phyloP scores from a whole-genome alignment of 129 eudicot species.

The Helianthus annuus region DNA sequence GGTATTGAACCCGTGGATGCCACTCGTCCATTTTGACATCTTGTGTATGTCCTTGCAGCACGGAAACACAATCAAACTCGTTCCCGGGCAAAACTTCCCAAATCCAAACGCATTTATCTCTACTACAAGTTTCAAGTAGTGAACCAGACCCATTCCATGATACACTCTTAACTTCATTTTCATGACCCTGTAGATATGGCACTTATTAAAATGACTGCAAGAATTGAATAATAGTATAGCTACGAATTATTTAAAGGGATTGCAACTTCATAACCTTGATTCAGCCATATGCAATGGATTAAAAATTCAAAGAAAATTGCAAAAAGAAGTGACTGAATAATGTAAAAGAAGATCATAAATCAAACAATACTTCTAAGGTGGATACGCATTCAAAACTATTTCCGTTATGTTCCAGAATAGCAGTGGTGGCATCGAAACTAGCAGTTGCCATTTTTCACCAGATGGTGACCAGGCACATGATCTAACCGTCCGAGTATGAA shows the following conservation, averaged over 20 bases:
- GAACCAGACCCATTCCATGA: slow-evolving; percentile 98
- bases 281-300: neutral
- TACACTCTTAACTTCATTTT: slow-evolving; percentile 94
- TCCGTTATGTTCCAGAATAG: slow-evolving; percentile 71
- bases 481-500: slow-evolving; percentile 83
- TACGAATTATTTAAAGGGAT: too few relatives aligned
- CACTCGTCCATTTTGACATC: slow-evolving; percentile 98
- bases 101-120: slow-evolving; percentile 97
- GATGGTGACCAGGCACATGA: slow-evolving; percentile 97
- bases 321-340: neutral
- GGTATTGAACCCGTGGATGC: too few relatives aligned
- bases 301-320: neutral
- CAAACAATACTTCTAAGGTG: slow-evolving; percentile 71
- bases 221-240: too few relatives aligned
- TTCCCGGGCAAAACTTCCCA: slow-evolving; percentile 90
- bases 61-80: slow-evolving; percentile 83
- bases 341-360: neutral
- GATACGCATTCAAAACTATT: slow-evolving; percentile 74
- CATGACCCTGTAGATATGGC: slow-evolving; percentile 69
- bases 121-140: slow-evolving; percentile 83
- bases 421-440: slow-evolving; percentile 94
- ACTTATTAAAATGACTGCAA: neutral
- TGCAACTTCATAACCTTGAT: neutral
- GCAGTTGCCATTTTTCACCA: slow-evolving; percentile 88
- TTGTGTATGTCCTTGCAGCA: slow-evolving; percentile 94